Evolutionary conservation across 2,329 filamentous ascomycete genomes (phyloP), one percentile per base, ranked within the genome.

Genomic region (Colletotrichum orchidophilum): DNA sequence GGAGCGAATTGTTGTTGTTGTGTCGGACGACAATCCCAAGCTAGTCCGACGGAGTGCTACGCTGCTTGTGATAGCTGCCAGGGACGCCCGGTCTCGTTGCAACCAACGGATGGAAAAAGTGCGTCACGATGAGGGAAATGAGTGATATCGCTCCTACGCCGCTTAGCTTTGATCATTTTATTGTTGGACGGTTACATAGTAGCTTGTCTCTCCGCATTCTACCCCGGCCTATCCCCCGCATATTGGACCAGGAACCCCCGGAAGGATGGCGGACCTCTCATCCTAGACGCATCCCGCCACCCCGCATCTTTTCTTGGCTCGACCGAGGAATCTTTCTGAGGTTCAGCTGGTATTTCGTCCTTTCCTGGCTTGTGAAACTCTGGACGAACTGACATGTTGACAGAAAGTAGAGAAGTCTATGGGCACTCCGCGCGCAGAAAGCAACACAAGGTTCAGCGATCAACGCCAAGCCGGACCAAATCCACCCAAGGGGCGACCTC

Each of bases 201-300:
- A 61, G 35, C 26, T 24, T 57, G 57, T 35, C 55, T 62, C 63
- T 62, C 55, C 57, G 57, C 63, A 39, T 70, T 62, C 26, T 31
- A 52, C 57, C 67, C 67, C 26, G 64, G 63, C 21, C 55, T 12
- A 24, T 62, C 57, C 63, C 67, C 63, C 67, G 63, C 67, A 70
- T 62, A 50, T 55, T 52, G 50, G 29, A 67, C 67, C 63, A 67
- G 67, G 67, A 42, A n/a, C 29, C 67, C 62, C 67, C 57, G 8
- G 63, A 49, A n/a, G 55, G 24, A 18, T n/a, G 46, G 21, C 49
- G 46, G 63, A 46, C 33, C 27, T n/a, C 27, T 39, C 24, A 60
- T 62, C 55, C 62, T 35, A 12, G 49, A 39, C 26, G 29, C n/a
- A 50, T 24, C 50, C 35, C 55, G 31, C 35, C 54, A 35, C 66